phyloP scores from a whole-genome alignment of 306 rosid genomes.

The Trifolium fragiferum region DNA sequence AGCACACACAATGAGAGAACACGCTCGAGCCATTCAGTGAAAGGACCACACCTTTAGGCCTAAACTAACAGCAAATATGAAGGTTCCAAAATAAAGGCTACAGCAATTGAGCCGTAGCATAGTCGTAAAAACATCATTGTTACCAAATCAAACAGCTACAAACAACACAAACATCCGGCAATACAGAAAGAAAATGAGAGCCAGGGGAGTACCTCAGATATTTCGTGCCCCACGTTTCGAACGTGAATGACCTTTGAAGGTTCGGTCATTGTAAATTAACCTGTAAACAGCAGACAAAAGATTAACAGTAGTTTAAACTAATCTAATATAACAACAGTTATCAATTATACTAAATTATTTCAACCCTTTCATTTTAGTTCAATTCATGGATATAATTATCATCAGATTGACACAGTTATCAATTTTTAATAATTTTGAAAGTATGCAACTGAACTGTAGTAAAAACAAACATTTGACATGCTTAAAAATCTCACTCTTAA shows the following conservation, averaged over 20 bases:
- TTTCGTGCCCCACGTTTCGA: conserved; percentile 95
- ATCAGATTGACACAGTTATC: background rate
- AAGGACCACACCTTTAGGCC: background rate
- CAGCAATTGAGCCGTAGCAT: background rate
- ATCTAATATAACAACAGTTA: background rate
- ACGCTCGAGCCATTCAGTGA: background rate
- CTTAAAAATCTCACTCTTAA: conserved; percentile 23
- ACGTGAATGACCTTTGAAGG: conserved; percentile 97
- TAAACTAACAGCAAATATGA: background rate
- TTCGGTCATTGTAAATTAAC: conserved; percentile 71
- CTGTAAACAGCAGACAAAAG: conserved; percentile 42
- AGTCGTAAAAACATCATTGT: background rate
- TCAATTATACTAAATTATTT: conserved; percentile 5
- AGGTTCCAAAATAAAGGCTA: background rate
- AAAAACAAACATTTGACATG: conserved; percentile 19
- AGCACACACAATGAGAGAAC: background rate
- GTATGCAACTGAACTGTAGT: conserved; percentile 18
- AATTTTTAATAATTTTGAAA: conserved; percentile 11
- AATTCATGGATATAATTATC: conserved; percentile 15
- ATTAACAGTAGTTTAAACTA: conserved; percentile 1
- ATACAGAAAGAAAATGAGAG: conserved; percentile 17
- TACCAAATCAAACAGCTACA: conserved; percentile 5
- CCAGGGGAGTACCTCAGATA: conserved; percentile 69
- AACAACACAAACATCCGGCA: conserved; percentile 6
- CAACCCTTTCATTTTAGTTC: background rate